Conservation (phyloP, 371 early-diverging fungal genomes). For the Lichtheimia ramosa region DNA sequence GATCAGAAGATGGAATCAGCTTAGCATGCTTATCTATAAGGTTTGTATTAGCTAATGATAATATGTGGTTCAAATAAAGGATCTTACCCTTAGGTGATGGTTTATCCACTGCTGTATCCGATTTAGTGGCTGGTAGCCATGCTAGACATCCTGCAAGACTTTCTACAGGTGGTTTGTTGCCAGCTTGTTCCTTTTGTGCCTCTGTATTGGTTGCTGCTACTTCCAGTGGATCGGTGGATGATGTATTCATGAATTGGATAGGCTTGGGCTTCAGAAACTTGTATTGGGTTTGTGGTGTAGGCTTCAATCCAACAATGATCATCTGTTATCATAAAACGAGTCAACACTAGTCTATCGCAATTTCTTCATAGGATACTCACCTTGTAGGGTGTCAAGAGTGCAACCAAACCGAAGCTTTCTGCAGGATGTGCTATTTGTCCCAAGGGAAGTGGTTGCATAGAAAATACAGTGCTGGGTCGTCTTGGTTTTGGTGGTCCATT, state of each 20-base stretch:
- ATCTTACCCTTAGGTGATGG: constrained; percentile 11
- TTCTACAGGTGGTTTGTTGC: constrained; percentile 24
- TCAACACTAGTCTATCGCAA: neutral
- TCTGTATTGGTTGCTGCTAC: constrained; percentile 1
- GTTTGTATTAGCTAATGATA: neutral
- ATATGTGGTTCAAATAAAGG: neutral
- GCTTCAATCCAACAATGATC: constrained; percentile 75
- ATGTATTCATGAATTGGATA: neutral
- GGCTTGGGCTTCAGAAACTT: constrained; percentile 60
- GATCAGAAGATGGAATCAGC: constrained; percentile 34
- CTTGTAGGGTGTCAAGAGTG: constrained; percentile 74
- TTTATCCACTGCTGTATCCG: neutral
- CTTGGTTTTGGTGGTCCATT: constrained; percentile 23
- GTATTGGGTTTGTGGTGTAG: constrained; percentile 69
- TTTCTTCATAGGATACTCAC: constrained; percentile 23
- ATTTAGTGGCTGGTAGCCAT: constrained; percentile 62
- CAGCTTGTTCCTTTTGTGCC: constrained; percentile 7
- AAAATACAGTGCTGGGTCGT: constrained; percentile 66
- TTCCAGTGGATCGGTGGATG: neutral
- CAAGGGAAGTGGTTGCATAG: constrained; percentile 66
- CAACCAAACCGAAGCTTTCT: constrained; percentile 71
- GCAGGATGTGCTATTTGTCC: constrained; percentile 63
- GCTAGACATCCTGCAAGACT: constrained; percentile 61
- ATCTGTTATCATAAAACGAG: constrained; percentile 37
- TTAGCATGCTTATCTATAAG: constrained; percentile 17